phyloP scores from a whole-genome alignment of 2,329 filamentous ascomycete genomes.

The Apiospora marii region DNA sequence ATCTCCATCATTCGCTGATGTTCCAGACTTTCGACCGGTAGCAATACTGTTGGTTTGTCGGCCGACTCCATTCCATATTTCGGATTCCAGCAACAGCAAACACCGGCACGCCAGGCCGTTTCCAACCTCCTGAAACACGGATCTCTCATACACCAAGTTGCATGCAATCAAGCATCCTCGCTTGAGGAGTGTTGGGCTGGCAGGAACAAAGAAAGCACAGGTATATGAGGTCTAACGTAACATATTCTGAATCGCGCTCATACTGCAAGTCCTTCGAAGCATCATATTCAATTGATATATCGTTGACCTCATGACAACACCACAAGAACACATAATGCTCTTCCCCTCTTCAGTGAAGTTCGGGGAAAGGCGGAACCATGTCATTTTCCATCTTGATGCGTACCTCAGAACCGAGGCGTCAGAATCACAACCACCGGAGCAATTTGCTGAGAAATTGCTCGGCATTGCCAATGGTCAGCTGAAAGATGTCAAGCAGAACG shows the following conservation, averaged over 20 bases:
- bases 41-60: not conserved
- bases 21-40: too few relatives aligned
- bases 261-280: not conserved
- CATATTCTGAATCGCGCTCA: not conserved
- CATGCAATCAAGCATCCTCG: not conserved
- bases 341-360: not conserved
- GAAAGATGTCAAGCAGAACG: too few relatives aligned
- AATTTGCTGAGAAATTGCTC: not conserved
- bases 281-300: too few relatives aligned
- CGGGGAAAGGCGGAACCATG: not conserved
- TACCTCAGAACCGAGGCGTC: not conserved
- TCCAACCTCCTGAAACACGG: not conserved
- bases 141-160: too few relatives aligned
- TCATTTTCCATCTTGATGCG: not conserved
- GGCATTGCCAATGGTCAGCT: not conserved
- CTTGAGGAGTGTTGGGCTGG: not conserved
- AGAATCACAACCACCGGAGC: not conserved
- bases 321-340: not conserved
- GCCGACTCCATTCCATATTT: not conserved
- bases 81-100: not conserved
- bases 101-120: not conserved
- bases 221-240: not conserved
- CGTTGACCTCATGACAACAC: too few relatives aligned
- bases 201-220: not conserved
- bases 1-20: too few relatives aligned